These are phyloP conservation scores for Aspergillus caelatus DNA, from an alignment of 2,329 filamentous ascomycete species.

Conservation along the genomic window DNA sequence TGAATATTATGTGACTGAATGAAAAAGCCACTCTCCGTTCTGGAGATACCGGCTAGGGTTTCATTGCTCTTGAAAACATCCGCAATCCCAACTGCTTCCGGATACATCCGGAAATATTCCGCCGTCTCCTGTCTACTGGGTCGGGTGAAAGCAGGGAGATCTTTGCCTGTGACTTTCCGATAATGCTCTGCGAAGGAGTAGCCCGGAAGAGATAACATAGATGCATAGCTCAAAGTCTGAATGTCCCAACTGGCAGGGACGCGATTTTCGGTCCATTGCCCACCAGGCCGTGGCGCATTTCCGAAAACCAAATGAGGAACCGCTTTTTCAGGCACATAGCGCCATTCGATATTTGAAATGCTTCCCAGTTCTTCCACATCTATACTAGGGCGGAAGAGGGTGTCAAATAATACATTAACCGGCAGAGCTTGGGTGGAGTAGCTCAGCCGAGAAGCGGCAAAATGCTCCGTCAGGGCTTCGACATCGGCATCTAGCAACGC, in stretches of 20 bases:
- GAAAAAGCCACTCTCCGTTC: conserved; percentile 51
- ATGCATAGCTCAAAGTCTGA: conserved; percentile 63
- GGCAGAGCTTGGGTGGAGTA: conserved; percentile 65
- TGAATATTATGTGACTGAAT: conserved; percentile 55
- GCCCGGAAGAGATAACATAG: conserved; percentile 62
- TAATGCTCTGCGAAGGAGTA: conserved; percentile 61
- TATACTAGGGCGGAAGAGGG: conserved; percentile 60
- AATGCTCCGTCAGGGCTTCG: conserved; percentile 58
- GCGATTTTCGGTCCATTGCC: conserved; percentile 62
- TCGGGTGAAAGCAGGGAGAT: conserved; percentile 55
- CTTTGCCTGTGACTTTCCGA: conserved; percentile 41
- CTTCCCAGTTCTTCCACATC: conserved; percentile 58
- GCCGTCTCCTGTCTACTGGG: conserved; percentile 59
- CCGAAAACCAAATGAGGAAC: conserved; percentile 60
- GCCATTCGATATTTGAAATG: conserved; percentile 58
- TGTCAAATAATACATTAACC: conserved; percentile 63
- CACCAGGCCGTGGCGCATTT: conserved; percentile 54
- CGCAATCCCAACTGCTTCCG: conserved; percentile 55
- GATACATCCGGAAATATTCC: conserved; percentile 59
- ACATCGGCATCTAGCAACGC: conserved; percentile 54
- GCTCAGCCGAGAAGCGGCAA: conserved; percentile 58
- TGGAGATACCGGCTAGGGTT: conserved; percentile 47
- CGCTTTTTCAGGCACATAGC: conserved; percentile 52
- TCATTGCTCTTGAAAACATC: conserved; percentile 50
- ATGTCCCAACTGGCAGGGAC: conserved; percentile 58